Evolutionary conservation across 768 basidiomycete species (phyloP).

Genomic region (Collybiopsis luxurians): DNA sequence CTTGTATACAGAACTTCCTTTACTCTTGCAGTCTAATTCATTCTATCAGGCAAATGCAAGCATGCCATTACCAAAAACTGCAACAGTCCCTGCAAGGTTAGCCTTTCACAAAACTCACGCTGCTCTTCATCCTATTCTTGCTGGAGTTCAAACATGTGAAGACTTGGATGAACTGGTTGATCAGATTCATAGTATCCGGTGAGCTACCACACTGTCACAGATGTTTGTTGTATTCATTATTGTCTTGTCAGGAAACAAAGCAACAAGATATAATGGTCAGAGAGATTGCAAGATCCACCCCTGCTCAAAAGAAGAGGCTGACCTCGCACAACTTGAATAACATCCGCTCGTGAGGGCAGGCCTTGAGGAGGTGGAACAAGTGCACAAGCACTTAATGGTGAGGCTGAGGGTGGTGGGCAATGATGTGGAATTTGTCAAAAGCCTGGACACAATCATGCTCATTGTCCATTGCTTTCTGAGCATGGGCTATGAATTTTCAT

Average conservation of each 20-base stretch:
- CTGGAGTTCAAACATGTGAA: constrained; percentile 22
- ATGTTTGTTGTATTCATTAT: not conserved
- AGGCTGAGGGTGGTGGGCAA: too few relatives aligned
- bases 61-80: constrained; percentile 13
- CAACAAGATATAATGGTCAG: not conserved
- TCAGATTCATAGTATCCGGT: constrained; percentile 17
- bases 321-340: not conserved
- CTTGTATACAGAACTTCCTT: not conserved
- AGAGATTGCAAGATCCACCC: not conserved
- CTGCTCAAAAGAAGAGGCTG: not conserved
- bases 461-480: too few relatives aligned
- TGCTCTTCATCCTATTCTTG: constrained; percentile 19
- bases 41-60: not conserved
- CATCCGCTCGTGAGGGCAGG: not conserved
- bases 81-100: constrained; percentile 20
- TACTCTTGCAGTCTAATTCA: constrained; percentile 3
- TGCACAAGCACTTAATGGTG: too few relatives aligned
- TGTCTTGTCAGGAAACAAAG: not conserved
- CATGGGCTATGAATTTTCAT: too few relatives aligned
- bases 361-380: not conserved
- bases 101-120: constrained; percentile 22
- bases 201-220: not conserved
- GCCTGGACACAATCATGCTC: too few relatives aligned
- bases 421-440: too few relatives aligned
- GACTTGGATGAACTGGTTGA: constrained; percentile 21